Base-by-base conservation (phyloP, 371 early-diverging fungal species). In the Apophysomyces ossiformis region DNA sequence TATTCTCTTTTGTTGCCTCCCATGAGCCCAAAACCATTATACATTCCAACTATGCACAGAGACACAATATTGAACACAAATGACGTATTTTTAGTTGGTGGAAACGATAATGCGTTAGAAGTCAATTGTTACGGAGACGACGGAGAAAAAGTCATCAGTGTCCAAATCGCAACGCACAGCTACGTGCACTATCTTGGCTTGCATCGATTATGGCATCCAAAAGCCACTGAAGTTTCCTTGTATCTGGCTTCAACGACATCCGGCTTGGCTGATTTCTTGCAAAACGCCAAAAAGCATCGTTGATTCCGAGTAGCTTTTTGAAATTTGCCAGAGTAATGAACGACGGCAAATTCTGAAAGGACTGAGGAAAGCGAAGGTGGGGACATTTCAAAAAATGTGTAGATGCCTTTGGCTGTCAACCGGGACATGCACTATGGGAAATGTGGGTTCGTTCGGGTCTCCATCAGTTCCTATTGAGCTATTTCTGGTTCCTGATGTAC, bases 361-460 rank as follows among this genome's bases (percentile, higher is more conserved):
- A 59, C 60, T 72, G 65, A 69, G 69, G 64, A 64, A 72, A 72
- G 57, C 62, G 67, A 43, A 72, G 58, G 58, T 66, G 67, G 38
- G 46, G 68, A 66, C 57, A 72, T 72, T 68, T 72, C 72, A 68
- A 64, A 43, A 72, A 68, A 68, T 50, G 66, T 68, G 57, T 72
- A 68, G 36, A 72, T 66, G 37, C 72, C 72, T 46, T 65, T 72
- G 63, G 63, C 64, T 57, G 57, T 57, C 54, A 65, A 63, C 57
- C 58, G 65, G 45, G 58, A 56, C 47, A 41, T 41, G n/a, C n/a
- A n/a, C n/a, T n/a, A n/a, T n/a, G n/a, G n/a, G n/a, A n/a, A n/a
- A n/a, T n/a, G n/a, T n/a, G n/a, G n/a, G n/a, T n/a, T n/a, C n/a
- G n/a, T n/a, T n/a, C n/a, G n/a, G n/a, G n/a, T n/a, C n/a, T n/a